These are phyloP conservation scores for Apiospora rasikravindrae DNA, from an alignment of 2,329 filamentous ascomycete genomes.

Conservation along the genomic window DNA sequence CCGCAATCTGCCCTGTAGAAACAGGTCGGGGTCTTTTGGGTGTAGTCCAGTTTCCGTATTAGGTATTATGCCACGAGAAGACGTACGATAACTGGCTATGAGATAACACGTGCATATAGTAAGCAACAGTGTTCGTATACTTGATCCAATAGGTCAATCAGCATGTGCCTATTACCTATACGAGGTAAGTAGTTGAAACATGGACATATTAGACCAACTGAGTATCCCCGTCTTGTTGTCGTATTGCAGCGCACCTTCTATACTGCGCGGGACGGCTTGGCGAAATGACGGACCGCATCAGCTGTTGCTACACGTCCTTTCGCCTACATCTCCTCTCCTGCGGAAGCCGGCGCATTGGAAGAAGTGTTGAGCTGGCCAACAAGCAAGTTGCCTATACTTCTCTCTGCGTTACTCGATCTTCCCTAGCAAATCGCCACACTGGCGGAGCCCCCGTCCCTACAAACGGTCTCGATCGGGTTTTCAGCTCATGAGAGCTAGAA, in stretches of 20 bases:
- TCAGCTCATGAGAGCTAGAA: not conserved
- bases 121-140: not conserved
- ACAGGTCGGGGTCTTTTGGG: not conserved
- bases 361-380: not conserved
- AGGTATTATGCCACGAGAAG: not conserved
- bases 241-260: not conserved
- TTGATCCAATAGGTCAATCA: too few relatives aligned
- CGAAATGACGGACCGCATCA: not conserved
- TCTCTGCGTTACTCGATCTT: not conserved
- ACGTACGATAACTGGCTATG: not conserved
- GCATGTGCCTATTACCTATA: too few relatives aligned
- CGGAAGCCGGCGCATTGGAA: not conserved
- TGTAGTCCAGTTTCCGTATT: not conserved
- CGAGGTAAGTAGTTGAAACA: not conserved
- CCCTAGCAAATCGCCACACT: not conserved
- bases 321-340: not conserved
- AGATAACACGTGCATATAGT: not conserved
- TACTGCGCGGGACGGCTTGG: not conserved
- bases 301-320: not conserved
- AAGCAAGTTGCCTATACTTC: not conserved
- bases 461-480: not conserved
- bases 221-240: not conserved
- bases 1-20: not conserved
- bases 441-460: not conserved
- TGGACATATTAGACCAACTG: not conserved